Conservation (phyloP, 2,329 filamentous ascomycete genomes). For the Neofusicoccum laricinum region DNA sequence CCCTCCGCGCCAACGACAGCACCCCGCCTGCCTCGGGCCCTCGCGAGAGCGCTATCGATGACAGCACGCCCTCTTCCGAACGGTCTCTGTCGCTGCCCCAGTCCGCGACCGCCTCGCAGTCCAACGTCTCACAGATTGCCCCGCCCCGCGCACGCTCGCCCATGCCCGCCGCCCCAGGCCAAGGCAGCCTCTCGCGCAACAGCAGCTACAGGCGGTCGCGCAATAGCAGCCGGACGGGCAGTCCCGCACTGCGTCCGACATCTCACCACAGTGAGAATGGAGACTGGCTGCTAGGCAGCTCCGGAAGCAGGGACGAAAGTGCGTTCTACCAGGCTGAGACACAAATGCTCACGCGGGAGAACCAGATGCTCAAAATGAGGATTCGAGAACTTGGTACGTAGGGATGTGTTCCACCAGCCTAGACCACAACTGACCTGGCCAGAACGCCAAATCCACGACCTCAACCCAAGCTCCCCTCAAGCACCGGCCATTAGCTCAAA, state of each 20-base stretch:
- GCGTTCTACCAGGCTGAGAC: constrained; percentile 82
- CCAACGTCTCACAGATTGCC: constrained; percentile 42
- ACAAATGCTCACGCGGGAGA: constrained; percentile 72
- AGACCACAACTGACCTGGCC: neutral
- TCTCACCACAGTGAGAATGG: constrained; percentile 58
- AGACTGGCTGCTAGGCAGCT: constrained; percentile 60
- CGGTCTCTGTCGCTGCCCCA: constrained; percentile 44
- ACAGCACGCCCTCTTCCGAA: constrained; percentile 49
- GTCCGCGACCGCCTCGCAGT: constrained; percentile 31
- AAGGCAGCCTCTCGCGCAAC: constrained; percentile 40
- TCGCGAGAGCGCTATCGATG: constrained; percentile 45
- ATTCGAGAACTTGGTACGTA: constrained; percentile 68
- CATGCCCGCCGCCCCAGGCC: constrained; percentile 21
- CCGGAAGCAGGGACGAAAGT: constrained; percentile 60
- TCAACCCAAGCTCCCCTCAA: constrained; percentile 31
- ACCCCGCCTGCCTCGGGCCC: constrained; percentile 18
- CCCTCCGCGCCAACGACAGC: constrained; percentile 45
- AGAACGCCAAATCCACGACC: constrained; percentile 36
- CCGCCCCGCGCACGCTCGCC: constrained; percentile 36
- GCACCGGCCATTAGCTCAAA: constrained; percentile 29
- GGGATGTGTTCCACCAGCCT: constrained; percentile 4
- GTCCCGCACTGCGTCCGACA: constrained; percentile 51
- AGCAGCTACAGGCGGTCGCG: constrained; percentile 40
- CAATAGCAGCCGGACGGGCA: constrained; percentile 39
- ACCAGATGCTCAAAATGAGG: constrained; percentile 75